Base-by-base conservation (phyloP, 1,284 basidiomycete genomes). In the Fomitopsis betulina region DNA sequence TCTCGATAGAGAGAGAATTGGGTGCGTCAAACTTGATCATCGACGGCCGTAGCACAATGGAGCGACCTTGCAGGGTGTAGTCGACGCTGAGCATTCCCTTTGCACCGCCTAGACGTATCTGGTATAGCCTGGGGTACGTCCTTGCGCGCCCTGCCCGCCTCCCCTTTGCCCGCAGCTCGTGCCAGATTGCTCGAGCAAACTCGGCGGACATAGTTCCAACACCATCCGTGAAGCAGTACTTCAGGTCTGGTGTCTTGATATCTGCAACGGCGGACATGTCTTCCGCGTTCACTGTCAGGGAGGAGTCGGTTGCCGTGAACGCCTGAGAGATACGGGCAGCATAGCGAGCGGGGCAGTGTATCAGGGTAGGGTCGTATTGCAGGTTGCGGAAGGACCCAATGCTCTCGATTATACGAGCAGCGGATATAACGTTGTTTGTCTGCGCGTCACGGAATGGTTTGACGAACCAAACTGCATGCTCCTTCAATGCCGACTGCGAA, bases 41-140 rank as follows among this genome's bases (percentile, higher is more conserved):
- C 0, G 86, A 89, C 2, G 77, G 74, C 19, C 91, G 77, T 12
- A 92, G 63, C 25, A 81, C 75, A 80, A 93, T 85, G 6, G 74
- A 73, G 51, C 84, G 78, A 15, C 76, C 73, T 51, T 76, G 73
- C 33, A 91, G 74, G 40, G 75, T 69, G 37, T 75, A 68, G 65
- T 93, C 87, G 17, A 91, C 76, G 21, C 76, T 79, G 0, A 93
- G 84, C 55, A 93, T 83, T 0, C 89, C 90, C 66, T 87, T 87
- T 0, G 81, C 82, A 0, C 85, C 86, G 63, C 75, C 73, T 62
- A 85, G 80, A 13, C 85, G 79, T 39, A 89, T 75, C 65, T 88
- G 86, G 62, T 81, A 80, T 2, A 82, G 80, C 7, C 77, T 70
- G 15, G 85, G 78, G 59, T 75, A 72, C 1, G 71, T 68, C 56